These are phyloP conservation scores for Bassia scoparia DNA, from an alignment of 148 eudicot genomes.

Conservation along the genomic window DNA sequence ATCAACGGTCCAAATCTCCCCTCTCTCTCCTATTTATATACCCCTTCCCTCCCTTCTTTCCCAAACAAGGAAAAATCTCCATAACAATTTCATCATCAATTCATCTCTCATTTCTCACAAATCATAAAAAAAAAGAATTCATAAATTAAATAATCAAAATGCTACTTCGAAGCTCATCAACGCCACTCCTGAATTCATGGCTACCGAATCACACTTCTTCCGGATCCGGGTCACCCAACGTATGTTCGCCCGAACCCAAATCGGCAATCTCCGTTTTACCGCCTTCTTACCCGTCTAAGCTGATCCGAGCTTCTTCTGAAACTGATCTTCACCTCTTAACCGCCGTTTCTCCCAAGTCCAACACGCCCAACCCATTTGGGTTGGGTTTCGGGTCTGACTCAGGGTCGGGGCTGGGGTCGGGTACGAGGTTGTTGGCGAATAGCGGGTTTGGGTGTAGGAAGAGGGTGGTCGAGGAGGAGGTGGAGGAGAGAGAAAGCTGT, in stretches of 20 bases:
- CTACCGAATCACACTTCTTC: conserved; percentile 19
- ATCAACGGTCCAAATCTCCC: conserved; percentile 13
- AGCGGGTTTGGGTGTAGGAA: conserved; percentile 29
- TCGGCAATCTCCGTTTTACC: neutral
- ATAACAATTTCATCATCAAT: too few species aligned
- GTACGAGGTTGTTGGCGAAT: conserved; percentile 24
- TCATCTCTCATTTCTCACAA: too few species aligned
- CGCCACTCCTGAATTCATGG: conserved; percentile 44
- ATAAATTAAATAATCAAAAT: conserved; percentile 4
- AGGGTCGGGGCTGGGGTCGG: conserved; percentile 8
- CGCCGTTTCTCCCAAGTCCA: conserved; percentile 12
- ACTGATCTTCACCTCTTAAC: conserved; percentile 33
- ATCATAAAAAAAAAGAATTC: too few species aligned
- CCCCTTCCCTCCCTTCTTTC: neutral
- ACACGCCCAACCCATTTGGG: conserved; percentile 9
- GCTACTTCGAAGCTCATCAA: conserved; percentile 53
- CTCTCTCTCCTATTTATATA: neutral
- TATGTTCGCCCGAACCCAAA: conserved; percentile 9
- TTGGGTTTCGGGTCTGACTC: neutral
- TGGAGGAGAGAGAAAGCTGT: neutral
- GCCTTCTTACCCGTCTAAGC: neutral
- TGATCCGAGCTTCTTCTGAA: conserved; percentile 39
- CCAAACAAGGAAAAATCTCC: neutral
- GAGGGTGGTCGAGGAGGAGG: conserved; percentile 16
- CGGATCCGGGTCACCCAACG: conserved; percentile 1